Percentiles rank a stretch among this genome's conserved stretches.
Evolutionary conservation across 306 rosid genomes (phyloP).

Genomic region (Pueraria montana): DNA sequence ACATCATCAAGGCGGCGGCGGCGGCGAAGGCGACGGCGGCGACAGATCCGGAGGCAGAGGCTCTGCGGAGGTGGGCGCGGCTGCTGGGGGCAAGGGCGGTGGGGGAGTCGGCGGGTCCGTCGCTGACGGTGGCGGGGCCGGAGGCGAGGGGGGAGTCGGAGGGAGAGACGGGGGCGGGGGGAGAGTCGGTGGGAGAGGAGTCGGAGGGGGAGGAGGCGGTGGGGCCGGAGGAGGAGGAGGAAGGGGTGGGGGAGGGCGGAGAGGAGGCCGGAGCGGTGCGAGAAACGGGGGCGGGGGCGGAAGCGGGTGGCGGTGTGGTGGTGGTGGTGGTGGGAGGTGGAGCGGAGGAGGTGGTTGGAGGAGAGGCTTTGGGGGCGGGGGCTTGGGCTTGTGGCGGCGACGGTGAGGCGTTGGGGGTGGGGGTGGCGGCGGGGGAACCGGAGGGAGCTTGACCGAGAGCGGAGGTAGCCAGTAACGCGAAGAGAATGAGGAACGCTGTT

Average conservation of each 20-base stretch:
- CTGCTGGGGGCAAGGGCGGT: not conserved
- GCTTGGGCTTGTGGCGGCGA: constrained; percentile 37
- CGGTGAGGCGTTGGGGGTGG: constrained; percentile 17
- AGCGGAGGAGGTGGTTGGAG: constrained; percentile 41
- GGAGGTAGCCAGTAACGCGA: constrained; percentile 53
- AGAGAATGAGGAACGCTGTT: constrained; percentile 43
- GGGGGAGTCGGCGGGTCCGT: constrained; percentile 4
- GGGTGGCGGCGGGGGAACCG: constrained; percentile 55
- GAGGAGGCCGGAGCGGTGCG: not conserved
- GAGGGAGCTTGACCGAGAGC: constrained; percentile 56
- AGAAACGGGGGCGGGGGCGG: not conserved
- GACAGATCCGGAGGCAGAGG: constrained; percentile 59
- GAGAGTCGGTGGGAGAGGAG: constrained; percentile 35
- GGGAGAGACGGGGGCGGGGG: constrained; percentile 55
- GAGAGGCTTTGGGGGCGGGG: constrained; percentile 37
- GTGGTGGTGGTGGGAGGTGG: constrained; percentile 24
- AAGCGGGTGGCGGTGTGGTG: not conserved
- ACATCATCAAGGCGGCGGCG: constrained; percentile 59
- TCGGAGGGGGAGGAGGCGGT: constrained; percentile 45
- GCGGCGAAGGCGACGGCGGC: constrained; percentile 44
- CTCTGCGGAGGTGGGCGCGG: constrained; percentile 47
- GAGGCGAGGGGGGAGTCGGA: constrained; percentile 16
- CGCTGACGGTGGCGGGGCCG: not conserved
- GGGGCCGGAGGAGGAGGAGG: not conserved
- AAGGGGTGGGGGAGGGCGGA: not conserved